A percentile compares a stretch with the other conserved stretches of the same genome.
phyloP scores from a whole-genome alignment of 352 stramenopile species.

The Globisporangium acanthophoron region DNA sequence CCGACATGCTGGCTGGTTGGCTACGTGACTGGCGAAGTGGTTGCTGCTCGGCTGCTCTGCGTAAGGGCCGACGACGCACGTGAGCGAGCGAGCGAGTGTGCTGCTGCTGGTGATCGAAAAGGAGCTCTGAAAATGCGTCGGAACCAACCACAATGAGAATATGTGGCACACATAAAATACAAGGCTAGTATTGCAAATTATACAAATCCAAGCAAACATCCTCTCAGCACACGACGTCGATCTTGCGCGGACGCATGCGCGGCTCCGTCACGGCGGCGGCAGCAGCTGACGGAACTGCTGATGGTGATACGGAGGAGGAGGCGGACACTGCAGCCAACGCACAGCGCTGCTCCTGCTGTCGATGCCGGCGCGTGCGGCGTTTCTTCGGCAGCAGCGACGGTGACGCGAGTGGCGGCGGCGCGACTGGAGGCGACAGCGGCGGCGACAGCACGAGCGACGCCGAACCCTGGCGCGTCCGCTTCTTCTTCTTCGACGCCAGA shows the following conservation, averaged over 20 bases:
- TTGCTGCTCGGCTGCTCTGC: too few species aligned
- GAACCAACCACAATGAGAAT: too few species aligned
- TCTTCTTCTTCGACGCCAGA: conserved; percentile 56
- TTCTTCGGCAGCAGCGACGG: conserved; percentile 26
- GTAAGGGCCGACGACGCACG: too few species aligned
- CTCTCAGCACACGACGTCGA: conserved; percentile 6
- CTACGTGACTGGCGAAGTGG: too few species aligned
- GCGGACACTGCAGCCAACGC: conserved; percentile 14
- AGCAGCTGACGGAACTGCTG: neutral
- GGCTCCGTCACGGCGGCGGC: neutral
- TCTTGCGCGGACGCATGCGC: conserved; percentile 6
- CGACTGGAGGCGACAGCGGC: conserved; percentile 13
- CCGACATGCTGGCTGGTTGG: conserved; percentile 48
- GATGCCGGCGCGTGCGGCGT: conserved; percentile 25
- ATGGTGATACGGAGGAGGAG: conserved; percentile 9
- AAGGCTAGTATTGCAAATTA: conserved; percentile 1
- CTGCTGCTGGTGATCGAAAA: too few species aligned
- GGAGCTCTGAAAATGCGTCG: too few species aligned
- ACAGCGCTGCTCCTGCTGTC: conserved; percentile 25
- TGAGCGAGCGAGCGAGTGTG: too few species aligned
- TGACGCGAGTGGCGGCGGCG: conserved; percentile 19
- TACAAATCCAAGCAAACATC: neutral
- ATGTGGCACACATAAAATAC: neutral
- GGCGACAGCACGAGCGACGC: conserved; percentile 19
- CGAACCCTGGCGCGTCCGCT: conserved; percentile 42